A percentile compares a stretch with the other conserved stretches of the same genome.
phyloP scores from a whole-genome alignment of 768 basidiomycete species.

The Boletus sp. region DNA sequence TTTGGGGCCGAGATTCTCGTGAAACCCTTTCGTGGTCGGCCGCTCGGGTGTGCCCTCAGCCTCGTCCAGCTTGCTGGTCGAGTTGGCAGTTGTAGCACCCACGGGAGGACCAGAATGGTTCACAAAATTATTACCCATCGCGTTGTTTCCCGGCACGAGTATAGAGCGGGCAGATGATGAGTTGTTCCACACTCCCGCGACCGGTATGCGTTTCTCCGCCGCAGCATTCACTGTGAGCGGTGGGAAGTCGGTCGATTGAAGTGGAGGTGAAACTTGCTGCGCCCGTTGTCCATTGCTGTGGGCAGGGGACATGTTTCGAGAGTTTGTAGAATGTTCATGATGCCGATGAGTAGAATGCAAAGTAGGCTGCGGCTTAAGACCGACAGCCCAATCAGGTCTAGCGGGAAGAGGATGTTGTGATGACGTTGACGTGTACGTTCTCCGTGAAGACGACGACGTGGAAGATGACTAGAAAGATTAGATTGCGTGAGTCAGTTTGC shows the following conservation, averaged over 20 bases:
- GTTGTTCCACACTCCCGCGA: slow-evolving; percentile 72
- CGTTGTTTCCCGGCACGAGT: slow-evolving; percentile 42
- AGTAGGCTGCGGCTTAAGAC: slow-evolving; percentile 73
- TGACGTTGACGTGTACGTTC: slow-evolving; percentile 70
- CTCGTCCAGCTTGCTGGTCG: slow-evolving; percentile 40
- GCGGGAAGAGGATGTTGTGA: slow-evolving; percentile 79
- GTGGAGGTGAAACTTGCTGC: slow-evolving; percentile 38
- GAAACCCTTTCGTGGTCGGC: slow-evolving; percentile 44
- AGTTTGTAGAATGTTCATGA: slow-evolving; percentile 45
- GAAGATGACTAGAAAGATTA: slow-evolving; percentile 63
- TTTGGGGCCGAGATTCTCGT: slow-evolving; percentile 40
- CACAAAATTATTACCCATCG: slow-evolving; percentile 35
- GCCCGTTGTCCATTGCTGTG: slow-evolving; percentile 35
- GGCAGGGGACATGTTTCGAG: slow-evolving; percentile 41
- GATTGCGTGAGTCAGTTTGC: slow-evolving; percentile 8
- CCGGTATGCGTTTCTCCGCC: slow-evolving; percentile 54
- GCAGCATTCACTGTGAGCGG: slow-evolving; percentile 50
- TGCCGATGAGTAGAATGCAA: slow-evolving; percentile 54
- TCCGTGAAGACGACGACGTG: slow-evolving; percentile 76
- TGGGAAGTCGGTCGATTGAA: slow-evolving; percentile 68
- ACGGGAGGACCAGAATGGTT: slow-evolving; percentile 34
- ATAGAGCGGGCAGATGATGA: slow-evolving; percentile 50
- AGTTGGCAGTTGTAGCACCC: slow-evolving; percentile 4
- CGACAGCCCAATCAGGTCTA: slow-evolving; percentile 88
- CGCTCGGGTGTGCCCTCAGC: slow-evolving; percentile 47